Evolutionary conservation across 495 filamentous ascomycete genomes (phyloP), one percentile per base, ranked within the genome.

Genomic region (Xylaria castorea): DNA sequence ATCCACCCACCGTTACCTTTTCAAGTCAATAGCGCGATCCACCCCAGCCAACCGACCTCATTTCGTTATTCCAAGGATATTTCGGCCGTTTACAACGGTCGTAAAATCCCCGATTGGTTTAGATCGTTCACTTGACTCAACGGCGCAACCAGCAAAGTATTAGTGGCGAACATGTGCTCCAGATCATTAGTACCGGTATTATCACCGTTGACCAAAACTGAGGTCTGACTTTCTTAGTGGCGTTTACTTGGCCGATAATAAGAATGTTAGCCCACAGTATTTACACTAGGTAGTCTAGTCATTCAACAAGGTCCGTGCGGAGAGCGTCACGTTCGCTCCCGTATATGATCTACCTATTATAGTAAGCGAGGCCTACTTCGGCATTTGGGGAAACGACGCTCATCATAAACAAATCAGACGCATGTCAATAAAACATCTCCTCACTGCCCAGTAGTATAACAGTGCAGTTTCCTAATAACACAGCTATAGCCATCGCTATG

Each of bases 101-200:
- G 27, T 60, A 53, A 71, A 71, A 58, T 55, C 36, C 40, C 70
- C 70, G 70, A 71, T 71, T 71, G 62, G 70, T 30, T 62, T 64
- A 46, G 67, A 46, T 55, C 36, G 36, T 57, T 57, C 66, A 34
- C 44, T 51, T 51, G 48, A 42, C 36, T 18, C 36, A n/a, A 7
- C 51, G 66, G 42, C 27, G 63, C 16, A 48, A 22, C 40, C 34
- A 8, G 42, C 25, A 22, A 66, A 48, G 25, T 18, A 61, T n/a
- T 36, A 65, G 25, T 30, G 1, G 36, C 30, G 36, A 64, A 22
- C 38, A 64, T 64, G 40, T 48, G 63, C 63, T 66, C 63, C 30
- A 32, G 63, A 50, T 40, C 25, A 27, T 50, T 66, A 48, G 34
- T 48, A 48, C 63, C 5, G 14, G 11, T 66, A 66, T 34, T 50